Evolutionary conservation across 2,329 filamentous ascomycete genomes (phyloP).

Genomic region (Hypoxylon sp.): DNA sequence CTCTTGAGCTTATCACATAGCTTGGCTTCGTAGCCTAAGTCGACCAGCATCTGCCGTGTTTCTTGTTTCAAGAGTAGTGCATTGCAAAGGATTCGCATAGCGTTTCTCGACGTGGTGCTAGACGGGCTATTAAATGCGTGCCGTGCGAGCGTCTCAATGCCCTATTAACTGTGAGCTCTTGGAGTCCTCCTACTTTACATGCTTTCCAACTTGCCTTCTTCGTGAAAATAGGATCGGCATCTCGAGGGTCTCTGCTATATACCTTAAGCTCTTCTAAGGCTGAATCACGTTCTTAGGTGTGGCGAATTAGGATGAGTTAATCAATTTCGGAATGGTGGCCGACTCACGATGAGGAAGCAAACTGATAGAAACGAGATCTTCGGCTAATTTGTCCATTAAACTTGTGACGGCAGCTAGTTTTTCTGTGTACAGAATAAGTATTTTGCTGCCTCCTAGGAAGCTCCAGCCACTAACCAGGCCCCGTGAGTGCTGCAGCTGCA

Average conservation of each 20-base stretch:
- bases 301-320: slow-evolving; percentile 26
- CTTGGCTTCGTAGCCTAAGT: slow-evolving; percentile 76
- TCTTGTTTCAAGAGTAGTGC: slow-evolving; percentile 78
- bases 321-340: not conserved
- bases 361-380: slow-evolving; percentile 72
- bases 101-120: slow-evolving; percentile 77
- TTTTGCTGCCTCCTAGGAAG: not conserved
- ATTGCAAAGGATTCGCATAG: slow-evolving; percentile 87
- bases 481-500: slow-evolving; percentile 52
- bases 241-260: slow-evolving; percentile 77
- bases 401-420: slow-evolving; percentile 78
- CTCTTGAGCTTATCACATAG: slow-evolving; percentile 80
- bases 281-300: slow-evolving; percentile 70
- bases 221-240: slow-evolving; percentile 89
- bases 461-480: slow-evolving; percentile 59
- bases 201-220: slow-evolving; percentile 67
- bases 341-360: slow-evolving; percentile 73
- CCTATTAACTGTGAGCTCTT: slow-evolving; percentile 64
- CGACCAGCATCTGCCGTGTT: slow-evolving; percentile 80
- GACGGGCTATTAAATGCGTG: slow-evolving; percentile 80
- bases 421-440: slow-evolving; percentile 58
- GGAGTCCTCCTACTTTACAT: not conserved
- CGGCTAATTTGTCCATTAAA: slow-evolving; percentile 72
- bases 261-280: slow-evolving; percentile 81
- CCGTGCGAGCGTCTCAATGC: slow-evolving; percentile 78